phyloP scores from a whole-genome alignment of 1,284 basidiomycete genomes.

The Moesziomyces sp. region DNA sequence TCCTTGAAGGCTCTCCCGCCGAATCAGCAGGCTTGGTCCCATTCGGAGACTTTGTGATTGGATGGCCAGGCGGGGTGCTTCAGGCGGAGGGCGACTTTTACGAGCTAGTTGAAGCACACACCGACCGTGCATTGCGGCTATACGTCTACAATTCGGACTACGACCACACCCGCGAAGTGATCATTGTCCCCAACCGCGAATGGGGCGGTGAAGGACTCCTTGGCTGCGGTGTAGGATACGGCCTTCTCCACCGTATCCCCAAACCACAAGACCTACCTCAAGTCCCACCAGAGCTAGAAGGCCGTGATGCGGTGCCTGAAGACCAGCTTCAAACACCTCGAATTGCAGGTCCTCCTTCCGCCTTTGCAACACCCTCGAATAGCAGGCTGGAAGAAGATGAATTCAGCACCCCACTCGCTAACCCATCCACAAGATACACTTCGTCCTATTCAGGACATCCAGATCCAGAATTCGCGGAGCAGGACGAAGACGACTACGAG shows the following conservation, averaged over 20 bases:
- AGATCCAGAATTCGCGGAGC: constrained; percentile 21
- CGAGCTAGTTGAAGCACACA: constrained; percentile 91
- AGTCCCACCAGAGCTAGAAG: constrained; percentile 32
- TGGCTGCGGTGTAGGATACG: constrained; percentile 64
- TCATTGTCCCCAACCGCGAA: constrained; percentile 59
- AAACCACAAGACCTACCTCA: constrained; percentile 54
- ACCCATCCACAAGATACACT: constrained; percentile 12
- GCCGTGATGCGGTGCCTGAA: constrained; percentile 18
- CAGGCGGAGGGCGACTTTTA: constrained; percentile 95
- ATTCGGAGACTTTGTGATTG: constrained; percentile 87
- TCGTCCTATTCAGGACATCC: constrained; percentile 1
- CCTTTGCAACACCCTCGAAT: constrained; percentile 16
- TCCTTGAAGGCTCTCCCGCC: constrained; percentile 93
- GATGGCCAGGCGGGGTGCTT: constrained; percentile 89
- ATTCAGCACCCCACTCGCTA: constrained; percentile 26
- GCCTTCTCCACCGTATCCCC: constrained; percentile 60
- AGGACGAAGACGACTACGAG: constrained; percentile 46
- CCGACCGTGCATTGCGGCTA: constrained; percentile 88
- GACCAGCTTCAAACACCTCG: constrained; percentile 36
- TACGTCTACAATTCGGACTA: constrained; percentile 98
- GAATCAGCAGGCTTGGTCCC: constrained; percentile 81
- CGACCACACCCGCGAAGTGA: constrained; percentile 72
- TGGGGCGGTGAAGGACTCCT: constrained; percentile 66
- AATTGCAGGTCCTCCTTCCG: constrained; percentile 28
- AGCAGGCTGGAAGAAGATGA: constrained; percentile 26